Evolutionary conservation across 169 alveolate species (phyloP), one percentile per base, ranked within the genome.

Genomic region (Plasmodium cynomolgi): DNA sequence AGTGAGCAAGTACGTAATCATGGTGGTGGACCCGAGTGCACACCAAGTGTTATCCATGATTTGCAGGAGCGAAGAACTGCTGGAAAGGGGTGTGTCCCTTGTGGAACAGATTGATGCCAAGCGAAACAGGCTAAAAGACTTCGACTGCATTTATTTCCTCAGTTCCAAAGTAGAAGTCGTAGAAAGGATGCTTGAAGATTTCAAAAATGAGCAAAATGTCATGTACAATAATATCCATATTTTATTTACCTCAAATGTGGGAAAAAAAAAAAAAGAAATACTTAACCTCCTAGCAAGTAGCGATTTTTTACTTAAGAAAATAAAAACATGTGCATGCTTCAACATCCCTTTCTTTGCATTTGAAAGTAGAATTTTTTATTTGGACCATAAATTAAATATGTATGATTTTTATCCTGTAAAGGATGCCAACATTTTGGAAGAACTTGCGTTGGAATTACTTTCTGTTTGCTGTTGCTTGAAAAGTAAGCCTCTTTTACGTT

Each of bases 51-150:
- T 97, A 15, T 97, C 98, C n/a, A 93, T 98, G 75, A 96, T 97
- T 56, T 97, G 98, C 83, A 68, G 95, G 13, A 83, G 96, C 34
- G 96, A 97, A 50, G 98, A 97, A 44, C 85, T 97, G 13, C 47
- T 97, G 77, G 98, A 97, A 92, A 96, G 94, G 54, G 98, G 98
- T 20, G 98, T 97, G 4, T 97, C 96, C 26, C 94, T 96, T 33
- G 96, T 97, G 7, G 98, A 97, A 85, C 92, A 95, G 56, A 62
- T 97, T 26, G 82, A 94, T 15, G 84, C 96, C 54, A 92, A 90
- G 86, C 47, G 98, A 62, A 96, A 95, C 74, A 97, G 97, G n/a
- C 75, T 97, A 83, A 83, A 81, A 73, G 93, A 84, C 47, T 96
- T 92, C 92, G 96, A 92, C 34, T 96, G 97, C 44, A 80, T 97